Percentiles rank a stretch among this genome's conserved stretches.
These are phyloP conservation scores for Parasitella parasitica DNA, from an alignment of 371 early-diverging fungal genomes.

Conservation along the genomic window DNA sequence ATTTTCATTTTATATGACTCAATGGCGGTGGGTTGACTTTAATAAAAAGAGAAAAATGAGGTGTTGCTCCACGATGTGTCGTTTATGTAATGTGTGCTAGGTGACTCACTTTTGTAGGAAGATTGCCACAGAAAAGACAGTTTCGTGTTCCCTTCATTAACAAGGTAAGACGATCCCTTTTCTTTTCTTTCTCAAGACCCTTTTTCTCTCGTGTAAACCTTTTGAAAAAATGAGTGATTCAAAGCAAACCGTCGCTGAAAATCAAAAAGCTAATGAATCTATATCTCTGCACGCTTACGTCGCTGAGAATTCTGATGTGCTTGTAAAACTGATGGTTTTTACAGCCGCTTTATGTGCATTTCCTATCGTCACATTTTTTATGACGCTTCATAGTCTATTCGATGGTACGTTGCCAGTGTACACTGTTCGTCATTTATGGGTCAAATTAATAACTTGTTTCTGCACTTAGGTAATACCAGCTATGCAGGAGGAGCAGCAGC, in stretches of 20 bases:
- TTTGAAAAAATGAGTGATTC: not conserved
- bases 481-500: constrained; percentile 51
- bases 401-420: constrained; percentile 29
- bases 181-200: not conserved
- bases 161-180: not conserved
- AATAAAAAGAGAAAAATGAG: not conserved
- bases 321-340: constrained; percentile 46
- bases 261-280: not conserved
- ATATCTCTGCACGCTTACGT: not conserved
- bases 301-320: constrained; percentile 7
- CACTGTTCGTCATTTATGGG: not conserved
- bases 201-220: not conserved
- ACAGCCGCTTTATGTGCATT: constrained; percentile 42
- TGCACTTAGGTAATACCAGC: constrained; percentile 43
- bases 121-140: not conserved
- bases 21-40: not conserved
- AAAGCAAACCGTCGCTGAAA: not conserved
- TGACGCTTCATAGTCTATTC: constrained; percentile 39
- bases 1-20: constrained; percentile 33
- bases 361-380: constrained; percentile 47
- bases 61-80: not conserved
- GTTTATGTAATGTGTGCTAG: constrained; percentile 2
- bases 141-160: not conserved
- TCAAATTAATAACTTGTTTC: not conserved
- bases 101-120: not conserved